A percentile compares a stretch with the other conserved stretches of the same genome.
phyloP scores from a whole-genome alignment of 805 yeast genomes.

The Starmerella vitae region DNA sequence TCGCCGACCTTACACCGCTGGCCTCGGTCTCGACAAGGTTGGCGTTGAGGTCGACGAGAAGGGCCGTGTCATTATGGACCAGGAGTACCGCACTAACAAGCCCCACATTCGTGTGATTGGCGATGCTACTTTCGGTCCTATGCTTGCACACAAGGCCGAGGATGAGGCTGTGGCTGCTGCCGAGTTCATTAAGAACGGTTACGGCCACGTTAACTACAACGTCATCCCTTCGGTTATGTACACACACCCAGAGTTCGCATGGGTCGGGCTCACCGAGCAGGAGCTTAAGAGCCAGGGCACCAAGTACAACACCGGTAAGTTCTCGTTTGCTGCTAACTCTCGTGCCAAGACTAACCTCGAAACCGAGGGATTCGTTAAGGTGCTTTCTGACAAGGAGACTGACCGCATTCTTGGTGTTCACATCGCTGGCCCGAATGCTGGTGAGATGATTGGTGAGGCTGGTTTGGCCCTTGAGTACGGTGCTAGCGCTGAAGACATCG shows the following conservation, averaged over 20 bases:
- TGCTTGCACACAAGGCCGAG: conserved; percentile 99
- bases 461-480: conserved; percentile 97
- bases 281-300: conserved; percentile 87
- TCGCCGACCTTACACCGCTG: conserved; percentile 92
- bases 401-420: conserved; percentile 94
- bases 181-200: conserved; percentile 83
- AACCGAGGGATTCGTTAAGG: conserved; percentile 94
- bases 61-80: conserved; percentile 90
- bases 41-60: conserved; percentile 84
- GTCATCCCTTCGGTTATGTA: conserved; percentile 98
- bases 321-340: conserved; percentile 97
- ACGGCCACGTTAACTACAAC: conserved; percentile 96
- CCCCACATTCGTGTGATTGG: conserved; percentile 95
- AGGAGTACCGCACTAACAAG: conserved; percentile 80
- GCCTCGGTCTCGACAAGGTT: conserved; percentile 73
- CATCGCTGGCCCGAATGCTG: conserved; percentile 96
- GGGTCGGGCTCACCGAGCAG: conserved; percentile 96
- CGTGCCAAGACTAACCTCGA: conserved; percentile 97
- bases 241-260: conserved; percentile 98
- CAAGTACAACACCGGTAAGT: conserved; percentile 86
- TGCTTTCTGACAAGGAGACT: conserved; percentile 91
- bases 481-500: conserved; percentile 94
- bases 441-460: conserved; percentile 99
- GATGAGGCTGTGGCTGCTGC: conserved; percentile 99
- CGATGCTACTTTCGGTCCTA: conserved; percentile 95